Base-by-base conservation (phyloP, 2,329 filamentous ascomycete genomes). In the Aureobasidium subglaciale region DNA sequence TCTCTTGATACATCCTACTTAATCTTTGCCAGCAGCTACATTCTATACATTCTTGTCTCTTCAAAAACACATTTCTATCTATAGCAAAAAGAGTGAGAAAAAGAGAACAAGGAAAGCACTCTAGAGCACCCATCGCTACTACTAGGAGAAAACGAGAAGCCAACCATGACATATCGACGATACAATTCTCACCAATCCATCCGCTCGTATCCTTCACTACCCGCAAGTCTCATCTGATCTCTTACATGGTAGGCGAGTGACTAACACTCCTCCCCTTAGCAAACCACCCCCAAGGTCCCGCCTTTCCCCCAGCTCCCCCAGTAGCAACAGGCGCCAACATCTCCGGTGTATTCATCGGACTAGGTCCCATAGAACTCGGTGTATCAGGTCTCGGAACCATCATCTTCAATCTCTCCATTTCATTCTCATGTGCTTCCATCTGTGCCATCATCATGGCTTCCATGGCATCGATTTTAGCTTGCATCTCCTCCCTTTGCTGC, bases 401-500 rank as follows among this genome's bases (percentile, higher is more conserved):
- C 24, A 43, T 18, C 34, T 56, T 56, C 34, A 56, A 30, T 2
- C 42, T 27, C 34, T 56, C 53, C 46, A 60, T 37, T 37, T 60
- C 58, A 7, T 46, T 42, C 5, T 24, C 41, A 10, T 60, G 58
- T 11, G 56, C 56, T 35, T 60, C 56, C 25, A 58, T 49, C 35
- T 60, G 58, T 4, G 54, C 56, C 2, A 45, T 18, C 40, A 58
- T 55, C 20, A 55, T 50, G 15, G 50, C 49, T 13, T 58, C 53
- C 54, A 58, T 57, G 25, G 55, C 54, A 6, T 58, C 56, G 2
- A 60, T 55, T 18, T 56, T 53, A 2, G 55, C 54, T 25, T 41
- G 43, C 43, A 49, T 40, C 13, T 58, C 56, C 5, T 49, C 54
- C 16, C 57, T 55, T 5, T 54, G 56, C 13, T 45, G 43, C 4